Conservation (phyloP, 192 early-diverging fungal genomes). For the Coemansia biformis region DNA sequence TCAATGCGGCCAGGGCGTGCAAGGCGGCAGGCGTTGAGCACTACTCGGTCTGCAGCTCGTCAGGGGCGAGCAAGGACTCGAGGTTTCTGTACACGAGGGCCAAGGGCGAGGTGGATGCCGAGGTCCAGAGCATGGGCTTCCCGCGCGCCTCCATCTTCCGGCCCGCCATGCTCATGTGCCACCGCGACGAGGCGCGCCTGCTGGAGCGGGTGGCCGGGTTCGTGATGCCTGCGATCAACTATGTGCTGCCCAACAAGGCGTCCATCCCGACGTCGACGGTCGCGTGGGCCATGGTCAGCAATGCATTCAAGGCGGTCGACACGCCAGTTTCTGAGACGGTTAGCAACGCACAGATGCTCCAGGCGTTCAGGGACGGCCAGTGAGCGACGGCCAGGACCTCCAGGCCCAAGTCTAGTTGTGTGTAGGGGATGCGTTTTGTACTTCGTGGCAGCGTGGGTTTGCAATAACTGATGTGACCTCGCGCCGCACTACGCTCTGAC, state of each 20-base stretch:
- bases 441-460: too few relatives aligned
- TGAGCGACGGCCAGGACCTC: too few relatives aligned
- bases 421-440: too few relatives aligned
- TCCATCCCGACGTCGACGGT: constrained; percentile 27
- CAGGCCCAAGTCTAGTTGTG: too few relatives aligned
- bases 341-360: constrained; percentile 25
- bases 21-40: constrained; percentile 25
- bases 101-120: constrained; percentile 76
- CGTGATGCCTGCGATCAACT: constrained; percentile 16
- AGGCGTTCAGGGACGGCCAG: constrained; percentile 25
- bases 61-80: constrained; percentile 55
- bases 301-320: constrained; percentile 23
- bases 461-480: too few relatives aligned
- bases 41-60: constrained; percentile 41
- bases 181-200: constrained; percentile 35
- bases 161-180: constrained; percentile 50
- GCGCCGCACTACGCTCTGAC: too few relatives aligned
- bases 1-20: constrained; percentile 43
- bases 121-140: constrained; percentile 59
- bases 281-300: constrained; percentile 42
- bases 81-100: constrained; percentile 62
- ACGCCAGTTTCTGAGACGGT: constrained; percentile 18
- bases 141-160: constrained; percentile 59
- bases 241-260: constrained; percentile 17
- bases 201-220: constrained; percentile 15